A percentile compares a stretch with the other conserved stretches of the same genome.
phyloP scores from a whole-genome alignment of 2,329 filamentous ascomycete species.

The Cladorrhinum sp. region DNA sequence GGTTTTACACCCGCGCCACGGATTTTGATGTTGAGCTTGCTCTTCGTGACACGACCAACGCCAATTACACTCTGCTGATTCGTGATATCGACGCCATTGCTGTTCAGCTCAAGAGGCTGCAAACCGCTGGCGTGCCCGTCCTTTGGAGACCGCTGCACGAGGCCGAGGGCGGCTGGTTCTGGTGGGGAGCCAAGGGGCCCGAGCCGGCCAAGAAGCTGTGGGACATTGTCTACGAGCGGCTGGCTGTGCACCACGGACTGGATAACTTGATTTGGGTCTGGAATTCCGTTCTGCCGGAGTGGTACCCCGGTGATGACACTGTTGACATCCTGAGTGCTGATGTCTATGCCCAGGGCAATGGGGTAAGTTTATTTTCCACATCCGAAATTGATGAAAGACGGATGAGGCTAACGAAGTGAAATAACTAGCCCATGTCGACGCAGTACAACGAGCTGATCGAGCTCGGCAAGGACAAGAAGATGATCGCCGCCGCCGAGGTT shows the following conservation, averaged over 20 bases:
- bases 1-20: conserved; percentile 49
- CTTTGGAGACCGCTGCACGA: conserved; percentile 49
- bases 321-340: conserved; percentile 48
- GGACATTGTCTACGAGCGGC: conserved; percentile 41
- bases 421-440: conserved; percentile 38
- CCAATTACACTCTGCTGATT: conserved; percentile 47
- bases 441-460: conserved; percentile 43
- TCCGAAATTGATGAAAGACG: background rate
- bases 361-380: conserved; percentile 32
- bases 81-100: conserved; percentile 49
- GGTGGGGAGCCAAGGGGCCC: conserved; percentile 49
- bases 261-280: conserved; percentile 51
- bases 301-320: conserved; percentile 46
- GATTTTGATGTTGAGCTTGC: conserved; percentile 46
- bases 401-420: conserved; percentile 1
- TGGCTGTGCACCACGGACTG: conserved; percentile 42
- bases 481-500: conserved; percentile 46
- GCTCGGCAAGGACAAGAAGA: conserved; percentile 44
- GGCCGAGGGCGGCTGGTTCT: conserved; percentile 51
- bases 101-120: conserved; percentile 42
- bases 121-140: conserved; percentile 43
- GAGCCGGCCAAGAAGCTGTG: conserved; percentile 45
- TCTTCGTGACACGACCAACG: conserved; percentile 39
- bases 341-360: conserved; percentile 43
- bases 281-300: conserved; percentile 44